A percentile compares a stretch with the other conserved stretches of the same genome.
phyloP scores from a whole-genome alignment of 768 basidiomycete genomes.

The Strobilomyces confusus region DNA sequence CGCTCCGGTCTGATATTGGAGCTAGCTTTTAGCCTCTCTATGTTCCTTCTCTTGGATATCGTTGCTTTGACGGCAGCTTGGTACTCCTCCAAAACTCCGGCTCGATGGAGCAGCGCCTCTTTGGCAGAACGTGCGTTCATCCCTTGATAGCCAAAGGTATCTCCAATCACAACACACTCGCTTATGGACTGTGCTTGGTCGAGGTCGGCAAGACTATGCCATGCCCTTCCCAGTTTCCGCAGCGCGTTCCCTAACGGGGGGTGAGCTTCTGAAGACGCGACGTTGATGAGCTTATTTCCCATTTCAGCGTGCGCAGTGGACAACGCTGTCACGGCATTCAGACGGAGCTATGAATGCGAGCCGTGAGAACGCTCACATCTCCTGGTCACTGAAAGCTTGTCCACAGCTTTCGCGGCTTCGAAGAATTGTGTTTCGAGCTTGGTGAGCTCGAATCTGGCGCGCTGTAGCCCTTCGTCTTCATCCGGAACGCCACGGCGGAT shows the following conservation, averaged over 20 bases:
- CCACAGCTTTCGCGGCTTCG: constrained; percentile 87
- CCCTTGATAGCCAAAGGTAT: constrained; percentile 93
- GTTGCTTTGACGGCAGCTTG: constrained; percentile 90
- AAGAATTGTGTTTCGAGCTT: constrained; percentile 91
- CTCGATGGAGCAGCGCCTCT: constrained; percentile 87
- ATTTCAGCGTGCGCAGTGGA: constrained; percentile 80
- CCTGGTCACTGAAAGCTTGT: constrained; percentile 74
- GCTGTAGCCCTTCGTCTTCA: constrained; percentile 90
- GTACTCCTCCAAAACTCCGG: constrained; percentile 89
- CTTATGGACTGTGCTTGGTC: constrained; percentile 89
- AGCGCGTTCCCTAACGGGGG: constrained; percentile 79
- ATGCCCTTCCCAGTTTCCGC: constrained; percentile 80
- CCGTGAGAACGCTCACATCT: constrained; percentile 51
- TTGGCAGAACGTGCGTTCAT: constrained; percentile 97
- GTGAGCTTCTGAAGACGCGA: constrained; percentile 86
- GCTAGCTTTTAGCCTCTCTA: constrained; percentile 84
- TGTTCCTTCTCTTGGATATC: constrained; percentile 88
- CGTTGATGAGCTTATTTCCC: constrained; percentile 88
- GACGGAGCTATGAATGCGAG: not conserved
- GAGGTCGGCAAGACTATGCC: constrained; percentile 85
- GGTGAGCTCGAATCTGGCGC: constrained; percentile 87
- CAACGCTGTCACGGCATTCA: constrained; percentile 47
- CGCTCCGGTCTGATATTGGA: constrained; percentile 80
- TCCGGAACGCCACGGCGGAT: constrained; percentile 82
- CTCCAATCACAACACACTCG: constrained; percentile 94